phyloP scores from a whole-genome alignment of 2,329 filamentous ascomycete genomes.

The Arthrinium phaeospermum region DNA sequence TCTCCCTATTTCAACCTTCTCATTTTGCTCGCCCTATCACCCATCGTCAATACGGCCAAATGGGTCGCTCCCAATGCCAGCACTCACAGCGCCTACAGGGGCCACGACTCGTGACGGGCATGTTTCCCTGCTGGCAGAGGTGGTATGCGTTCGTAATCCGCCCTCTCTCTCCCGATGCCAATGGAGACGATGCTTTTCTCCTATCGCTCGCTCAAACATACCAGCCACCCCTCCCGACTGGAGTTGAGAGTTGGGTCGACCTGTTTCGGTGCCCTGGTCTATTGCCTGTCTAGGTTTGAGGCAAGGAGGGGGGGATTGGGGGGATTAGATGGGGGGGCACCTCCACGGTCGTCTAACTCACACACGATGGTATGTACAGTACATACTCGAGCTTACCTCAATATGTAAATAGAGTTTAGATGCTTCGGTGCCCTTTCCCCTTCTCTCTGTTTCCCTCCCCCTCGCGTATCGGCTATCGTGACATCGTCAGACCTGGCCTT shows the following conservation, averaged over 20 bases:
- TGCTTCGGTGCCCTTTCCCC: neutral
- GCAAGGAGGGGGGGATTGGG: neutral
- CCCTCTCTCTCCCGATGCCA: neutral
- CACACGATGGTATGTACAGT: neutral
- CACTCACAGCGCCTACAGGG: neutral
- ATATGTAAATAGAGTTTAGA: constrained; percentile 1
- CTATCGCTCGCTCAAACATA: constrained; percentile 1
- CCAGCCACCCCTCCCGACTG: neutral
- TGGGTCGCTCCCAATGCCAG: neutral
- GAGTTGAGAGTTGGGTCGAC: constrained; percentile 10
- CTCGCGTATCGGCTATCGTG: neutral
- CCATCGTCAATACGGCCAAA: neutral
- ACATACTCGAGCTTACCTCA: too few species aligned
- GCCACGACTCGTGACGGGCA: neutral
- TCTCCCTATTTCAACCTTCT: constrained; percentile 15
- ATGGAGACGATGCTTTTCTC: constrained; percentile 5
- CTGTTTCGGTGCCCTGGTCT: constrained; percentile 13
- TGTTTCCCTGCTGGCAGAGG: neutral
- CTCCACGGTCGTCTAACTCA: neutral
- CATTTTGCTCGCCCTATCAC: neutral
- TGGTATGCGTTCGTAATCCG: neutral
- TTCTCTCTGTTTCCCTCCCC: neutral
- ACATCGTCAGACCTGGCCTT: neutral
- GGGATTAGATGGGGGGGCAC: neutral
- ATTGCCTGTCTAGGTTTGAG: neutral